Percentiles rank a stretch among this genome's conserved stretches.
Evolutionary conservation across 768 basidiomycete species (phyloP).

Genomic region (Boletellus sp.): DNA sequence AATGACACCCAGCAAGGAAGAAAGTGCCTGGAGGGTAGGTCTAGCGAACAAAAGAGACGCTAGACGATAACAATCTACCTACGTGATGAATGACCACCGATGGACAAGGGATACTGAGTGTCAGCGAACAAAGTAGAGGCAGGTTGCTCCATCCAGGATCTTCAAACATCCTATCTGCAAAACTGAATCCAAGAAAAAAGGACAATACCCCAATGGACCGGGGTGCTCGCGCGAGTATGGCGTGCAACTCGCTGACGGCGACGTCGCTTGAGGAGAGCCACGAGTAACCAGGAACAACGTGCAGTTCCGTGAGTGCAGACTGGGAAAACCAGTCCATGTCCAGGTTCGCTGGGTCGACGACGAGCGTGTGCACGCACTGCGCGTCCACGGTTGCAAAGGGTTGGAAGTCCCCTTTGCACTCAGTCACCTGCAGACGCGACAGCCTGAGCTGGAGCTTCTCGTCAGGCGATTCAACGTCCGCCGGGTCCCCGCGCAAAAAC

Average conservation of each 20-base stretch:
- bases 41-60: not conserved
- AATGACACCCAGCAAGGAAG: not conserved
- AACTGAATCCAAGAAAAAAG: not conserved
- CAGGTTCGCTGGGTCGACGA: not conserved
- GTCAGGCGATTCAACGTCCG: not conserved
- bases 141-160: not conserved
- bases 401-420: not conserved
- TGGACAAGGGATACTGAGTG: not conserved
- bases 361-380: not conserved
- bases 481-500: not conserved
- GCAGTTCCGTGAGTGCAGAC: constrained; percentile 5
- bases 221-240: not conserved
- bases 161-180: not conserved
- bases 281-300: too few species aligned
- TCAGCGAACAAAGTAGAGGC: constrained; percentile 9
- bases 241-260: not conserved
- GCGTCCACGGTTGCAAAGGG: not conserved
- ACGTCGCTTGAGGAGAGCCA: too few species aligned
- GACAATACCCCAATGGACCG: constrained; percentile 1
- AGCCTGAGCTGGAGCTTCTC: constrained; percentile 5
- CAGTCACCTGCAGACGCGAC: not conserved
- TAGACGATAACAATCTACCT: not conserved
- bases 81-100: not conserved
- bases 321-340: not conserved
- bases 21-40: not conserved